Conservation (phyloP, 78 protist genomes). For the Capsaspora owczarzaki region DNA sequence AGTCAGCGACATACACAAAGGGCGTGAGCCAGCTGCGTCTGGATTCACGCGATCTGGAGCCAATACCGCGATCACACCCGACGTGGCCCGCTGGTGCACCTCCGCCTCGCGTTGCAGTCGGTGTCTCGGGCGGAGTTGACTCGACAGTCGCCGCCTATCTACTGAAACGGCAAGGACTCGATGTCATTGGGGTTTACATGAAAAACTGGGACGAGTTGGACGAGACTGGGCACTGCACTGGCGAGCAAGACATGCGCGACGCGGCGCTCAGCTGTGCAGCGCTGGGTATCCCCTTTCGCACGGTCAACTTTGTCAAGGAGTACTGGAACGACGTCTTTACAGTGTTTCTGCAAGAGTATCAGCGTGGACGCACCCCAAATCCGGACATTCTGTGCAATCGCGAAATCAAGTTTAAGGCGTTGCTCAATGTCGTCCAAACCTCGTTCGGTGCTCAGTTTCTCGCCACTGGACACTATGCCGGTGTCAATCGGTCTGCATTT, state of each 20-base stretch:
- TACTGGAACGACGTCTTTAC: conserved; percentile 44
- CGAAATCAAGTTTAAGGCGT: conserved; percentile 28
- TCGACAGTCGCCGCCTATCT: conserved; percentile 28
- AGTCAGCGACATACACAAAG: no score
- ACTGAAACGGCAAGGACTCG: not conserved
- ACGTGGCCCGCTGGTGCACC: not conserved
- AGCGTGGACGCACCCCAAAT: conserved; percentile 29
- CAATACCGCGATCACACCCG: no score
- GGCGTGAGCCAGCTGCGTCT: no score
- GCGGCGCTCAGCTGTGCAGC: not conserved
- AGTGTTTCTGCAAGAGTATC: not conserved
- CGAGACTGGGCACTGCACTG: conserved; percentile 22
- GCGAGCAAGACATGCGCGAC: conserved; percentile 3
- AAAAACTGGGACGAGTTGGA: conserved; percentile 27
- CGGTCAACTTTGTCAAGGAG: conserved; percentile 23
- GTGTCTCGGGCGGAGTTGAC: conserved; percentile 46
- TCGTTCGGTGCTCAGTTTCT: conserved; percentile 3
- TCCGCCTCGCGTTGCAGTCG: conserved; percentile 11
- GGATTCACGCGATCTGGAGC: no score
- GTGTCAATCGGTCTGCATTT: not conserved
- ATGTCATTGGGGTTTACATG: conserved; percentile 24
- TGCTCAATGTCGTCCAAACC: no score
- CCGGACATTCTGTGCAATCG: conserved; percentile 45
- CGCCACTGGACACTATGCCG: conserved; percentile 38
- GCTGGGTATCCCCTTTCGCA: conserved; percentile 23